phyloP scores from a whole-genome alignment of 768 basidiomycete genomes.

The Sistotremastrum niveocremeum region DNA sequence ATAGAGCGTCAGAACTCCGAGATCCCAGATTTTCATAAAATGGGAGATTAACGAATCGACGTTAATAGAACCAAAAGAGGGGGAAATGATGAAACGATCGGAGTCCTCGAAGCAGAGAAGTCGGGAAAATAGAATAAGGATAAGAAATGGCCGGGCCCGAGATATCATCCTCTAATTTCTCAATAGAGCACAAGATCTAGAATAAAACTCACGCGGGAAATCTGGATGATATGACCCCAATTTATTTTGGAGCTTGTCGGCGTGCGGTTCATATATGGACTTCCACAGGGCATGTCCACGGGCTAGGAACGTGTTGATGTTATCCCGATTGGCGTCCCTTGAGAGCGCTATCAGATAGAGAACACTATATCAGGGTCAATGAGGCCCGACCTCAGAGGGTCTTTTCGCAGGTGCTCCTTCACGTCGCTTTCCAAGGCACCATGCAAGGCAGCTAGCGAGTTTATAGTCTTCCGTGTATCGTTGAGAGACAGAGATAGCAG shows the following conservation, averaged over 20 bases:
- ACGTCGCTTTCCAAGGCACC: conserved; percentile 75
- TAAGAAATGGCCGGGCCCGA: background rate
- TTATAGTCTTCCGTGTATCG: conserved; percentile 46
- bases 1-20: background rate
- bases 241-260: conserved; percentile 79
- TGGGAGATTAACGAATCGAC: background rate
- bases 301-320: conserved; percentile 52
- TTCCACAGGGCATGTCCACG: conserved; percentile 70
- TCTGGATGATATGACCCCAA: conserved; percentile 83
- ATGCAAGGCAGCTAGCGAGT: conserved; percentile 63
- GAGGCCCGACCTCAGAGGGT: conserved; percentile 46
- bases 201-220: conserved; percentile 64
- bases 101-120: conserved; percentile 17
- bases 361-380: conserved; percentile 3
- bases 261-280: conserved; percentile 81
- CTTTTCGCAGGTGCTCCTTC: conserved; percentile 50
- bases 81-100: background rate
- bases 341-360: conserved; percentile 2
- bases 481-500: background rate
- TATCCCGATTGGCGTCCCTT: conserved; percentile 48
- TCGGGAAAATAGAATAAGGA: background rate
- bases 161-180: background rate
- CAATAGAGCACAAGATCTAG: background rate
- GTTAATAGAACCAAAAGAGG: background rate
- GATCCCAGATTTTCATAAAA: too few relatives aligned